Conservation (phyloP, 352 stramenopile genomes). For the Globisporangium acanthophoron region DNA sequence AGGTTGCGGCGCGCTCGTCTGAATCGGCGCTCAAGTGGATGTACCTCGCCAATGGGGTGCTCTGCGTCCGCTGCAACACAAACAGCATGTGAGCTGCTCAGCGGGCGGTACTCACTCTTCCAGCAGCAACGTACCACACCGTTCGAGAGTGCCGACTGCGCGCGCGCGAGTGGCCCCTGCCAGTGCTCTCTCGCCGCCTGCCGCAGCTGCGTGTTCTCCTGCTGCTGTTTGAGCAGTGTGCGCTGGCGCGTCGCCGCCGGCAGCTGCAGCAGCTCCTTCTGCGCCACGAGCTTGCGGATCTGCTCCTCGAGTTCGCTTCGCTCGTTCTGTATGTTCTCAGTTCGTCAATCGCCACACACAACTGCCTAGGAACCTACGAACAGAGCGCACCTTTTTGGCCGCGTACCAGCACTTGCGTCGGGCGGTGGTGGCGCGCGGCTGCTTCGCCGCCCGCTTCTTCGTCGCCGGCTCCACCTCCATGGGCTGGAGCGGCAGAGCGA, state of each 20-base stretch:
- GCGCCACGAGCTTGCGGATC: background rate
- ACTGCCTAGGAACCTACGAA: background rate
- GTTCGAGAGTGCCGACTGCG: background rate
- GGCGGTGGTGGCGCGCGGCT: background rate
- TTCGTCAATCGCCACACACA: background rate
- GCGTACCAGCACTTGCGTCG: background rate
- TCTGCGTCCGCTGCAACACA: background rate
- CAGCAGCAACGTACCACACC: background rate
- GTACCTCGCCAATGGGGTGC: background rate
- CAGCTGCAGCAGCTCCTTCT: background rate
- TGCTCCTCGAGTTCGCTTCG: background rate
- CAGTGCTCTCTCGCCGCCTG: background rate
- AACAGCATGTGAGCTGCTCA: background rate
- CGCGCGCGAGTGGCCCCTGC: background rate
- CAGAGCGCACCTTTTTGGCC: background rate
- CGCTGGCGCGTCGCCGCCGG: background rate
- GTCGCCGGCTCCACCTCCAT: background rate
- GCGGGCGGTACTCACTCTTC: background rate
- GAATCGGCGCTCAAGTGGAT: slow-evolving; percentile 1
- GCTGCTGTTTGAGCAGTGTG: background rate
- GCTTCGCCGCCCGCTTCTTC: background rate
- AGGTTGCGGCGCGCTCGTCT: background rate
- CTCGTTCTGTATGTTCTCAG: background rate
- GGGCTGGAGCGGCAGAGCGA: background rate
- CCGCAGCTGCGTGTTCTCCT: background rate